Evolutionary conservation across 805 yeast genomes (phyloP).

Genomic region (Starmerella floris): DNA sequence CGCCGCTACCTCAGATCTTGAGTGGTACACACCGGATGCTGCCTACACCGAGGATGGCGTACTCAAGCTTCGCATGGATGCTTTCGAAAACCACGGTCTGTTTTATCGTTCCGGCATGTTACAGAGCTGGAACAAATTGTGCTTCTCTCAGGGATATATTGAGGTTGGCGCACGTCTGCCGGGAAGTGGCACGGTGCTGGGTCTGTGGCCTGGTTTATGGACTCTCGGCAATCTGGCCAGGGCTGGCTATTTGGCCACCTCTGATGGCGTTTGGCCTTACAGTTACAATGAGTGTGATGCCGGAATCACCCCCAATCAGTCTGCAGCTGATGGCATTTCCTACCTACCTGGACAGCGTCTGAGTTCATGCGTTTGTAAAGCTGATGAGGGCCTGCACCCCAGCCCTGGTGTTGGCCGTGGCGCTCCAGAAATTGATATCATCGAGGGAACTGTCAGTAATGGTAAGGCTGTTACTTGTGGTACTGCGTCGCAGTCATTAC

Average conservation of each 20-base stretch:
- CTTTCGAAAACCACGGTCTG: slow-evolving; percentile 62
- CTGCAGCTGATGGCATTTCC: slow-evolving; percentile 77
- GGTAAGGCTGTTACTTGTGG: slow-evolving; percentile 25
- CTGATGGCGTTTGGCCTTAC: slow-evolving; percentile 95
- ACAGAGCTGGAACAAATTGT: slow-evolving; percentile 82
- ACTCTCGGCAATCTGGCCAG: slow-evolving; percentile 85
- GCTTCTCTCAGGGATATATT: slow-evolving; percentile 71
- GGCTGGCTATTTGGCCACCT: slow-evolving; percentile 75
- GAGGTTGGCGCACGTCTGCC: slow-evolving; percentile 72
- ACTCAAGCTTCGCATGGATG: slow-evolving; percentile 58
- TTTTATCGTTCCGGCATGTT: slow-evolving; percentile 83
- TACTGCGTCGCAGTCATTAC: slow-evolving; percentile 77
- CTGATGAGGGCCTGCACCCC: slow-evolving; percentile 68
- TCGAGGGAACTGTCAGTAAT: slow-evolving; percentile 58
- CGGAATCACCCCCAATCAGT: slow-evolving; percentile 89
- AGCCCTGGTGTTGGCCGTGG: slow-evolving; percentile 81
- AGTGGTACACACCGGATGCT: slow-evolving; percentile 94
- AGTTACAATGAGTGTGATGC: slow-evolving; percentile 78
- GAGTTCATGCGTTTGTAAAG: slow-evolving; percentile 56
- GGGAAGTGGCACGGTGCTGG: slow-evolving; percentile 61
- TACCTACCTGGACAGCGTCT: slow-evolving; percentile 76
- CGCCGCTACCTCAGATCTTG: slow-evolving; percentile 78
- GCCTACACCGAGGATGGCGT: slow-evolving; percentile 64
- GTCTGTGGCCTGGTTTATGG: slow-evolving; percentile 97
- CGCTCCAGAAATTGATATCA: slow-evolving; percentile 86